Evolutionary conservation across 192 early-diverging fungal genomes (phyloP), one percentile per base, ranked within the genome.

Genomic region (Coemansia sp.): DNA sequence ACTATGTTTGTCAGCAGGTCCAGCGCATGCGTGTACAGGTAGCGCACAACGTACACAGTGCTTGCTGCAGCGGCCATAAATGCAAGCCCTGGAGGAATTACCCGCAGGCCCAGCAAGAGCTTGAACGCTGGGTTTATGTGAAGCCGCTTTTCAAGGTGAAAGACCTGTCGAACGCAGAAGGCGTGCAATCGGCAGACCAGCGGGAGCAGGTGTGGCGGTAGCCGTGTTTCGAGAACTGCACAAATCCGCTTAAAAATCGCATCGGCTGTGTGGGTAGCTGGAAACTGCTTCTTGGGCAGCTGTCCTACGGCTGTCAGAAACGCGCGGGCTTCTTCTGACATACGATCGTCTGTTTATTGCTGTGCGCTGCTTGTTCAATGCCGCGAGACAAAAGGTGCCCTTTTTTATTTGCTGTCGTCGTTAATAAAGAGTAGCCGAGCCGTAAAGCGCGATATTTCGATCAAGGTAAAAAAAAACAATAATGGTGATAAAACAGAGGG

Each of bases 1-100:
- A 78, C 60, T 11, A 78, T 65, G 29, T 78, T 78, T 24, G 75
- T 78, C 36, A 78, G 51, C 34, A 78, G 66, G 47, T 78, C 75
- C 51, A 78, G 70, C 10, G 75, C 66, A 53, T 78, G 60, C 28
- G 29, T 55, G 55, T 72, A 78, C 57, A 78, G 27, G 28, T 78
- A 72, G 48, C 75, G 75, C 47, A 72, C 28, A 22, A 52, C 67
- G 30, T 72, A 78, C 6, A 65, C 29, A 8, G 75, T 78, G 56
- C 65, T 72, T 56, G 63, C 70, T 5, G 75, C 69, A 9, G 75
- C 75, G 19, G 66, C 70, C 2, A 66, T 39, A 36, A 78, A 78
- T 34, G 75, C 75, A 28, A 78, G 16, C 4, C 61, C 61, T 4
- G 75, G 75, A 7, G 75, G 75, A 3, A 78, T 49, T 25, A 78